phyloP scores from a whole-genome alignment of 2,329 filamentous ascomycete species.

The Magnaporthales sp. region DNA sequence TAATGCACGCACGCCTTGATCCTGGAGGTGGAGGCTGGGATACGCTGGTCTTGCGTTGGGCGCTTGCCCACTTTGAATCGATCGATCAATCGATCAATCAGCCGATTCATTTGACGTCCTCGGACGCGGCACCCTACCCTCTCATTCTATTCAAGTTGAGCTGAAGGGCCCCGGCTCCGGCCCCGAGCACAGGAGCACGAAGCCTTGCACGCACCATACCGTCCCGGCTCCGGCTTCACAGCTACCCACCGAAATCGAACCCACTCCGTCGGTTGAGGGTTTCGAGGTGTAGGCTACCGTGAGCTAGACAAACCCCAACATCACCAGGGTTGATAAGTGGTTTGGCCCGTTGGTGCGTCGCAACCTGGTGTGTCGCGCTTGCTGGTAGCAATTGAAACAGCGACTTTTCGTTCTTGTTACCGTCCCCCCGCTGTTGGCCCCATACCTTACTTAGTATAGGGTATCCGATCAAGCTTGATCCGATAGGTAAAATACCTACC shows the following conservation, averaged over 20 bases:
- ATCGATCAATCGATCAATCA: not conserved
- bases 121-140: not conserved
- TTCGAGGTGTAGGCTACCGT: not conserved
- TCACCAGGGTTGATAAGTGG: not conserved
- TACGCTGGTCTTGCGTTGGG: not conserved
- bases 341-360: not conserved
- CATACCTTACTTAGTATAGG: not conserved
- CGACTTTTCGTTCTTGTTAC: not conserved
- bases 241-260: not conserved
- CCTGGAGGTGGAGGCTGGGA: not conserved
- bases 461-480: not conserved
- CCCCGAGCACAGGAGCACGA: not conserved
- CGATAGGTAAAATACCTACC: too few relatives aligned
- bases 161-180: not conserved
- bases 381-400: not conserved
- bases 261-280: not conserved
- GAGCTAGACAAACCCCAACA: not conserved
- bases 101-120: not conserved
- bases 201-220: not conserved
- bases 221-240: not conserved
- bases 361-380: not conserved
- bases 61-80: not conserved
- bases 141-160: not conserved
- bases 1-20: not conserved
- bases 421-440: not conserved